A percentile compares a stretch with the other conserved stretches of the same genome.
These are phyloP conservation scores for Fagopyrum tataricum DNA, from an alignment of 148 eudicot species.

Conservation along the genomic window DNA sequence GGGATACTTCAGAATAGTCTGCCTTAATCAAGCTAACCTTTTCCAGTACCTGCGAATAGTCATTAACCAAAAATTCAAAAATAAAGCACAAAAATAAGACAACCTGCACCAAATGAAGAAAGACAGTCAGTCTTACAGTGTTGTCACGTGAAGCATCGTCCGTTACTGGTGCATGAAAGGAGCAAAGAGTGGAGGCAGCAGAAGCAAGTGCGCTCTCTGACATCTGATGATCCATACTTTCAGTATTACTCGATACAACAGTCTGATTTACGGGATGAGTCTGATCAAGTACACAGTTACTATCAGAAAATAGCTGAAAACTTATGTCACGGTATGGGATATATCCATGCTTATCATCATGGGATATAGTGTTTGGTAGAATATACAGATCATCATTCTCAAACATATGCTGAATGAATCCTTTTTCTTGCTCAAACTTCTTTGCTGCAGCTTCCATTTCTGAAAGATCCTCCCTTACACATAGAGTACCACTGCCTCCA, in stretches of 20 bases:
- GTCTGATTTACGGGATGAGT: constrained; percentile 15
- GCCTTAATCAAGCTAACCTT: constrained; percentile 16
- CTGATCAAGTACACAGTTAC: constrained; percentile 13
- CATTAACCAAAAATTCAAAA: neutral
- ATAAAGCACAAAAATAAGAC: neutral
- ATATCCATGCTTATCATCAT: constrained; percentile 49
- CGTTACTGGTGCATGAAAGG: constrained; percentile 21
- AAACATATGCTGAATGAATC: constrained; percentile 32
- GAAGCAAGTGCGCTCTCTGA: constrained; percentile 44
- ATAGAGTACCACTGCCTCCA: constrained; percentile 47
- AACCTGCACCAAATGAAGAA: neutral
- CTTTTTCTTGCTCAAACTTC: constrained; percentile 67
- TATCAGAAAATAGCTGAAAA: constrained; percentile 19
- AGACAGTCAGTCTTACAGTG: constrained; percentile 34
- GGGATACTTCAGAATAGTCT: constrained; percentile 24
- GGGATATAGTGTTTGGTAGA: constrained; percentile 31
- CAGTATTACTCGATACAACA: constrained; percentile 9
- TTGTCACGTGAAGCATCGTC: constrained; percentile 13
- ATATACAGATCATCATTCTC: constrained; percentile 40
- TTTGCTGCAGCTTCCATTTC: constrained; percentile 77
- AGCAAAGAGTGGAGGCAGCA: constrained; percentile 44
- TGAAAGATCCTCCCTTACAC: constrained; percentile 53
- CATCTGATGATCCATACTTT: constrained; percentile 17
- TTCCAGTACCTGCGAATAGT: constrained; percentile 31
- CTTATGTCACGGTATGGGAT: constrained; percentile 55